Evolutionary conservation across 116 monocot species (phyloP), one percentile per base, ranked within the genome.

Genomic region (Zostera marina): DNA sequence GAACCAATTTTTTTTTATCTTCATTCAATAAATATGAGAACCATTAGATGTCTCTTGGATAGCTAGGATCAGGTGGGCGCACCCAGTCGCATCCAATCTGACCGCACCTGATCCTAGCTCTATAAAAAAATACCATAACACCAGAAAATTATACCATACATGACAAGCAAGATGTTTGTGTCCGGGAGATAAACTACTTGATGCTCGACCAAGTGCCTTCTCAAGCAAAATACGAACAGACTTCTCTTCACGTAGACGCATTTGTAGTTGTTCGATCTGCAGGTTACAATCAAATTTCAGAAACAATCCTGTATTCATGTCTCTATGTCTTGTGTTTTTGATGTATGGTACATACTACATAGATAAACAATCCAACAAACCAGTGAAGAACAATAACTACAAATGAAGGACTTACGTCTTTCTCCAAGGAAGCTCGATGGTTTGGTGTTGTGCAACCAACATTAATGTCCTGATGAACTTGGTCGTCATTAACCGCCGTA

Each of bases 131-230:
- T n/a, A n/a, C 32, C 32, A 32, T 32, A 54, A 25, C 1, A 54
- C 54, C 25, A 4, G 14, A 23, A 10, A 54, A 5, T 23, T 54
- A 17, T 11, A 12, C 15, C 8, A 25, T 59, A 78, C 88, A 80
- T 83, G 77, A 70, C 77, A 9, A 56, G 75, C 55, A 59, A 88
- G 71, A 73, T 83, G 79, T 49, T 72, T 65, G 59, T 83, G 88
- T 32, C 83, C 80, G 56, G 88, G 88, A 68, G 88, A 83, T 57
- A 88, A 69, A 52, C 77, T 75, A 62, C 88, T 75, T 57, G 83
- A 88, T 64, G 77, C 71, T 70, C 75, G 80, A 59, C 88, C 88
- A 60, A 88, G 83, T 15, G 75, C 75, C 58, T 65, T 74, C 60
- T 88, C 83, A 60, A 88, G 88, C 80, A 88, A 71, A 45, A 66